These are phyloP conservation scores for Rhizopogon parksii DNA, from an alignment of 1,284 basidiomycete genomes.

Conservation along the genomic window DNA sequence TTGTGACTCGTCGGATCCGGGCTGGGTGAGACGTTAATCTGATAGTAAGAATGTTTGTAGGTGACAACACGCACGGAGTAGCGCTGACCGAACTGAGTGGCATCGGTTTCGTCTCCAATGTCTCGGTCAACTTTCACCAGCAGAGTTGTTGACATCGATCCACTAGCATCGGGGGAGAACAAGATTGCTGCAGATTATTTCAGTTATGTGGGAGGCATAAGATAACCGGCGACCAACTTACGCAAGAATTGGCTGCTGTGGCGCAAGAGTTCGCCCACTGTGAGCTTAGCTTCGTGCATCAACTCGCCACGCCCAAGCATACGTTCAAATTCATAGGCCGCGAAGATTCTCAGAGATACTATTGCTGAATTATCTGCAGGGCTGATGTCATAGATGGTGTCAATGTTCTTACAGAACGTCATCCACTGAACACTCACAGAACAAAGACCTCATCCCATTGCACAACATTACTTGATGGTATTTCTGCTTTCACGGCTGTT, in stretches of 20 bases:
- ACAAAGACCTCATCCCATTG: slow-evolving; percentile 14
- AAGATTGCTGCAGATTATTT: not conserved
- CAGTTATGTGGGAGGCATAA: too few species aligned
- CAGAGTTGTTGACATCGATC: not conserved
- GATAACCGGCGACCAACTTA: not conserved
- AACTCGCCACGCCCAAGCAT: slow-evolving; percentile 10
- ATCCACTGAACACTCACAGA: slow-evolving; percentile 6
- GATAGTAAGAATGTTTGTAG: not conserved
- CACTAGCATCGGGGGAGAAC: not conserved
- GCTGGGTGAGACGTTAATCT: not conserved
- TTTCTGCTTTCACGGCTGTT: slow-evolving; percentile 8
- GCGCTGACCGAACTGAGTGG: not conserved
- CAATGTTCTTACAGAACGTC: not conserved
- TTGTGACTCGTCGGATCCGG: not conserved
- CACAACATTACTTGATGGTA: not conserved
- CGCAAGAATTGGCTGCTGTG: not conserved
- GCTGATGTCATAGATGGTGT: not conserved
- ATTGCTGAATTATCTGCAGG: slow-evolving; percentile 2
- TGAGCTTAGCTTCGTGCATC: not conserved
- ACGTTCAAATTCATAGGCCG: slow-evolving; percentile 12
- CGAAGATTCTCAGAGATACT: slow-evolving; percentile 9
- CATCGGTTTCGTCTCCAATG: not conserved
- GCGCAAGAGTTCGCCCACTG: slow-evolving; percentile 7
- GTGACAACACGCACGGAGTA: not conserved
- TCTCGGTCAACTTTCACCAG: not conserved